Evolutionary conservation across 1,139 yeast species (phyloP).

Genomic region (Suhomyces wounanorum): DNA sequence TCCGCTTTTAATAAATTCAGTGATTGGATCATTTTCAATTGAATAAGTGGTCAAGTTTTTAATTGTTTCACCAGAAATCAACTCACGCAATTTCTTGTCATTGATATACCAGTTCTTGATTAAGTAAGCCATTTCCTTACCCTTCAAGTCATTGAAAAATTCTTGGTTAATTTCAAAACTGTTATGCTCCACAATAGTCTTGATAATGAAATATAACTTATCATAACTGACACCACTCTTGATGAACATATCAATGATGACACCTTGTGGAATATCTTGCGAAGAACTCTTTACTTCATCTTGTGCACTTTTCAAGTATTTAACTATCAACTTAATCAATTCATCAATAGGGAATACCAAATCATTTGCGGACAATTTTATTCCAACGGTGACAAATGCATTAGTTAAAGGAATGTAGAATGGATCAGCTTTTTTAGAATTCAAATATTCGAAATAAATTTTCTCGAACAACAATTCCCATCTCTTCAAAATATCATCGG

Average conservation of each 20-base stretch:
- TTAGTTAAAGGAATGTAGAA: constrained; percentile 37
- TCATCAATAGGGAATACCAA: constrained; percentile 80
- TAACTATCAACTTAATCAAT: constrained; percentile 59
- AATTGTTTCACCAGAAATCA: constrained; percentile 43
- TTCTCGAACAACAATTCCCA: constrained; percentile 67
- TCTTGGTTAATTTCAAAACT: constrained; percentile 50
- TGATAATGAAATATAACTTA: constrained; percentile 65
- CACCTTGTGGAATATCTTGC: constrained; percentile 47
- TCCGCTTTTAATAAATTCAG: constrained; percentile 32
- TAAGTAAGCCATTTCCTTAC: constrained; percentile 59
- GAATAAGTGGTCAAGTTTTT: constrained; percentile 39
- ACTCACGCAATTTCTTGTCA: constrained; percentile 63
- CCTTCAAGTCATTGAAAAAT: constrained; percentile 42
- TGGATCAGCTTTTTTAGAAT: constrained; percentile 37
- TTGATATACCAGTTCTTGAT: constrained; percentile 65
- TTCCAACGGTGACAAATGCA: constrained; percentile 46
- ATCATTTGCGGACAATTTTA: constrained; percentile 54
- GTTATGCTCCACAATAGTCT: constrained; percentile 67
- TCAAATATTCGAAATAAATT: constrained; percentile 37
- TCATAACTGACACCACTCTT: constrained; percentile 77
- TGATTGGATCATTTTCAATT: constrained; percentile 50
- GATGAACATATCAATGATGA: constrained; percentile 64
- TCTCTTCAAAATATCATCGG: constrained; percentile 69
- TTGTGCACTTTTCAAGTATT: constrained; percentile 40
- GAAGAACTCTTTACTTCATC: constrained; percentile 32